Evolutionary conservation across 2,329 filamentous ascomycete species (phyloP), one percentile per base, ranked within the genome.

Genomic region (Rhynchosporium agropyri): DNA sequence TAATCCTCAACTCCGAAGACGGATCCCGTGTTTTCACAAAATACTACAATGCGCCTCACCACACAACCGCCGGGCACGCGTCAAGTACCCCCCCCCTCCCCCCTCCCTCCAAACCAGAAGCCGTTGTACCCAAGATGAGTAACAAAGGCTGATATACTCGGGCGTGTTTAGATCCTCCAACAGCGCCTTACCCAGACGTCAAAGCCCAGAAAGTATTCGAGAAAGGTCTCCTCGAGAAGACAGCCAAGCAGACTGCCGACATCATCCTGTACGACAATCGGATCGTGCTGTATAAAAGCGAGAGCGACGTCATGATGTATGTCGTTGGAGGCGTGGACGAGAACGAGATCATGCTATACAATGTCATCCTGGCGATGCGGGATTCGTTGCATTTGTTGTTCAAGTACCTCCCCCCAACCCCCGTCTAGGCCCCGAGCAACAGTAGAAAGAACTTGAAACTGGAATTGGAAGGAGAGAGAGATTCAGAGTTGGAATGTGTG

Each of bases 181-280:
- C 84, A 58, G 79, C 90, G 75, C 91, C 93, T 28, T 98, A 97
- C 78, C 83, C 91, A 63, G 92, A 91, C 63, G 79, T 95, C 61
- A 97, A 97, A 81, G 88, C 96, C 71, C 95, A 99, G 79, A 97
- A 96, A 78, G 85, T 90, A 1, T 99, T 99, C 74, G 95, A 99
- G 79, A 97, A 97, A 81, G 95, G 93, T 5, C 84, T 99, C 45
- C 80, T 97, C 64, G 89, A 97, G 74, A 98, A 99, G 84, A 98
- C 95, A 15, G 89, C 90, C 70, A 99, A 98, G 83, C 92, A 96
- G 80, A 93, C 87, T 13, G 92, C 90, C 71, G 95, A 98, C 79
- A 95, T 99, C 72, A 96, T 99, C 71, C 86, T 99, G 61, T 98
- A 97, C 79, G 95, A 99, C 79, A 96, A 96, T 80, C 87, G 92